Percentiles rank a stretch among this genome's conserved stretches.
Evolutionary conservation across 345 rosid genomes (phyloP).

Genomic region (Populus davidiana): DNA sequence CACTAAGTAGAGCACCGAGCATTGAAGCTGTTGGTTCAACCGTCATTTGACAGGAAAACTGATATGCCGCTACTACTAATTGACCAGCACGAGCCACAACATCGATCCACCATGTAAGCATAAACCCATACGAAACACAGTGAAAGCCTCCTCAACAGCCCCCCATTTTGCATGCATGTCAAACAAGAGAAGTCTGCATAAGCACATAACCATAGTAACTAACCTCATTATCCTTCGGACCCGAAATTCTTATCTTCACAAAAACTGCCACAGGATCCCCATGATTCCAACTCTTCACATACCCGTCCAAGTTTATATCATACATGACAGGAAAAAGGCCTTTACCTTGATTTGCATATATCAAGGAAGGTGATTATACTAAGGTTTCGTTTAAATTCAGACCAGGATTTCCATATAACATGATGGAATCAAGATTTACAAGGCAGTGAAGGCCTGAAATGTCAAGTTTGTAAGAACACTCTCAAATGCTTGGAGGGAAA

Average conservation of each 20-base stretch:
- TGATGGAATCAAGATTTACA: constrained; percentile 44
- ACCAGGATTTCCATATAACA: constrained; percentile 14
- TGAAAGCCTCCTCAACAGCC: constrained; percentile 62
- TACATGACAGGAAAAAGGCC: too few species aligned
- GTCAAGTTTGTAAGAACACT: not conserved
- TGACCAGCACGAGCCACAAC: constrained; percentile 71
- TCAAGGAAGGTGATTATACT: constrained; percentile 28
- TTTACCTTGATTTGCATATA: constrained; percentile 48
- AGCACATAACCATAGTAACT: constrained; percentile 62
- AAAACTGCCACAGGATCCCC: constrained; percentile 62
- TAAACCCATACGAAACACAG: constrained; percentile 50
- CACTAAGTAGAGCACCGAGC: constrained; percentile 71
- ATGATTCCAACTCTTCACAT: constrained; percentile 56
- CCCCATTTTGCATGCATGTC: constrained; percentile 96
- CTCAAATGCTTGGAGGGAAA: not conserved
- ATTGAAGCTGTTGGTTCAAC: constrained; percentile 60
- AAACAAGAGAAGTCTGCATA: constrained; percentile 65
- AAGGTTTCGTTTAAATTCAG: constrained; percentile 10
- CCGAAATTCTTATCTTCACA: constrained; percentile 43
- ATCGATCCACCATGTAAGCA: constrained; percentile 87
- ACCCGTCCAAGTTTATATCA: constrained; percentile 42
- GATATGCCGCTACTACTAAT: constrained; percentile 51
- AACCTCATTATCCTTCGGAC: constrained; percentile 69
- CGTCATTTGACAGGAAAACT: constrained; percentile 50
- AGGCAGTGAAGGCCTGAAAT: not conserved